Percentiles rank a stretch among this genome's conserved stretches.
Conservation (phyloP, 139 green algal species). For the Ettlia oleoabundans region DNA sequence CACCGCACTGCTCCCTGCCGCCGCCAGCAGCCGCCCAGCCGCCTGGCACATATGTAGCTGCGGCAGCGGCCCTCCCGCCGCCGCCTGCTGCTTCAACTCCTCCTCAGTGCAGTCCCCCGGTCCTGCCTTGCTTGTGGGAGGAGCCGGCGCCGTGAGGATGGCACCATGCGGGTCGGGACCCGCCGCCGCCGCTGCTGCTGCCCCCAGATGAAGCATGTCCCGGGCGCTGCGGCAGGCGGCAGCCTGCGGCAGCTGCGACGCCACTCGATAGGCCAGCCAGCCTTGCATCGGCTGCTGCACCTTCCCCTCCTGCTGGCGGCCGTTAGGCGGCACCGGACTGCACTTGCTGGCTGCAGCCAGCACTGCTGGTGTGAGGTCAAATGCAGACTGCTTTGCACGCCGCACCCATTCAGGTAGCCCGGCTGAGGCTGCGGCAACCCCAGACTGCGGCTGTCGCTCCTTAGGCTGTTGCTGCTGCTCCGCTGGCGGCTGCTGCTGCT, state of each 20-base stretch:
- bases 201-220: background rate
- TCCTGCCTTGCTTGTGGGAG: background rate
- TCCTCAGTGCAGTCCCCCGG: background rate
- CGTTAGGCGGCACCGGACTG: background rate
- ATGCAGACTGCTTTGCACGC: background rate
- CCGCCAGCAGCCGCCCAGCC: slow-evolving; percentile 13
- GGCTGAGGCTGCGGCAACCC: background rate
- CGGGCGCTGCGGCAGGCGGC: background rate
- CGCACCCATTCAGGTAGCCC: background rate
- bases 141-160: background rate
- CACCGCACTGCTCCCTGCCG: background rate
- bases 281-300: background rate
- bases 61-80: background rate
- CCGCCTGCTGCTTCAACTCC: background rate
- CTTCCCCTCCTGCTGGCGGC: background rate
- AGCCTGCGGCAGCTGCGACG: background rate
- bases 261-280: slow-evolving; percentile 5
- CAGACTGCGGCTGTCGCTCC: background rate
- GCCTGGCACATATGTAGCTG: background rate
- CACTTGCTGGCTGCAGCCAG: slow-evolving; percentile 1
- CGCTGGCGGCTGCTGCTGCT: background rate
- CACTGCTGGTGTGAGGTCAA: slow-evolving; percentile 1
- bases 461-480: background rate
- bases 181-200: background rate
- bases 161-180: background rate